Base-by-base conservation (phyloP, 345 rosid species). In the Pistacia atlantica region DNA sequence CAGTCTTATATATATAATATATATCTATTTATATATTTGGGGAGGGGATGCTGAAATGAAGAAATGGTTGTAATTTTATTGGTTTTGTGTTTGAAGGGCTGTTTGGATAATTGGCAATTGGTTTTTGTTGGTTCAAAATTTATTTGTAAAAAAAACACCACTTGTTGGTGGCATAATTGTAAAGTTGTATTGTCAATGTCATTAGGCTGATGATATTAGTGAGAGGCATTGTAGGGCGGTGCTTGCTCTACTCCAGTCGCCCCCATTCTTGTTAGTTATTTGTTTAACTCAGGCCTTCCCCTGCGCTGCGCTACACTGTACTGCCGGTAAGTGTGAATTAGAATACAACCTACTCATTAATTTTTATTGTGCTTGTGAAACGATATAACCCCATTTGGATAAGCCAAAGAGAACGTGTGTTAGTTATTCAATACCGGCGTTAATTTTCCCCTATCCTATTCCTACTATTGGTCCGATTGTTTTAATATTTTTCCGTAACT, bases 91-190 rank as follows among this genome's bases (percentile, higher is more conserved):
- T 85, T 76, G 75, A 79, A 75, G 82, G 85, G 85, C 84, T 76
- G 85, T 78, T 69, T 85, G 80, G 67, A 77, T 83, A 59, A 61
- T 73, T 67, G 74, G 78, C 84, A 63, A 85, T 80, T 67, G 79
- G 79, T 74, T 84, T 78, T 66, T 79, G 82, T 77, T 75, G 82
- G 60, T 78, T 74, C 82, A 75, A 64, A 42, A 77, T 77, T 85
- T 77, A 76, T 81, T 77, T 80, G 79, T 76, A 77, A 74, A 67
- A 74, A 67, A 81, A 84, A 14, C 75, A 72, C 86, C 82, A 74
- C 83, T 52, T 73, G 75, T 33, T 79, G 88, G 87, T 78, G 81
- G 71, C 86, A 79, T 85, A 85, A 85, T 83, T 87, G 90, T 87
- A 87, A 87, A 87, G 83, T 73, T 83, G 79, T 79, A 17, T 37